Percentiles rank a stretch among this genome's conserved stretches.
These are phyloP conservation scores for Penicillium lividum DNA, from an alignment of 495 filamentous ascomycete genomes.

Conservation along the genomic window DNA sequence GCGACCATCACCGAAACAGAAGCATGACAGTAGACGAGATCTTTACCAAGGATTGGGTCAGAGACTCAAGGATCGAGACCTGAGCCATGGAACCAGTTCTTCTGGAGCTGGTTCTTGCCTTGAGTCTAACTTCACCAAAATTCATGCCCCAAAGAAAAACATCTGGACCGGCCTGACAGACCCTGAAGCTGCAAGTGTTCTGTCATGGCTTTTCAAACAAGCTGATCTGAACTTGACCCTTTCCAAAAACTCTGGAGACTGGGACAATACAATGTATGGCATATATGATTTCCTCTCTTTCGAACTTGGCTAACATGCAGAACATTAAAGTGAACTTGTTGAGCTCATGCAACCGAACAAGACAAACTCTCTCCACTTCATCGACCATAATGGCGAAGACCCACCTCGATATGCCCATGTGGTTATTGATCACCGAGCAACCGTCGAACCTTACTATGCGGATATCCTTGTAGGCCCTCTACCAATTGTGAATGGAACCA, in stretches of 20 bases:
- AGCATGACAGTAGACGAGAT: not conserved
- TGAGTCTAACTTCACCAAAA: not conserved
- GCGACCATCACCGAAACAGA: not conserved
- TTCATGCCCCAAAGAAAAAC: not conserved
- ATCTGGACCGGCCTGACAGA: not conserved
- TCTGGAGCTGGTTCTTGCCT: not conserved
- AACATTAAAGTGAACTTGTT: not conserved
- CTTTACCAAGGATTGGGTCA: not conserved
- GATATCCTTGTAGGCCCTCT: not conserved
- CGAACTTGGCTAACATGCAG: not conserved
- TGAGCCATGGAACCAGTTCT: not conserved
- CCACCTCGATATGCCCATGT: not conserved
- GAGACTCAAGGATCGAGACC: not conserved
- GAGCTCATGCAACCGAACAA: conserved; percentile 5
- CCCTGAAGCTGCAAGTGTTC: not conserved
- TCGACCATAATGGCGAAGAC: not conserved
- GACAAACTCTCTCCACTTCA: not conserved
- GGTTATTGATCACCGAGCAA: not conserved
- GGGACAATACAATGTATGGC: not conserved
- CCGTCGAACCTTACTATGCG: not conserved
- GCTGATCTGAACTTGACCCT: not conserved
- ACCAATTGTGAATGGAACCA: not conserved
- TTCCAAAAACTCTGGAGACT: not conserved
- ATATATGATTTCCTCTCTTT: not conserved
- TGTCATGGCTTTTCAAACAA: not conserved